Conservation (phyloP, 352 stramenopile species). For the Phytophthora podocarpi region DNA sequence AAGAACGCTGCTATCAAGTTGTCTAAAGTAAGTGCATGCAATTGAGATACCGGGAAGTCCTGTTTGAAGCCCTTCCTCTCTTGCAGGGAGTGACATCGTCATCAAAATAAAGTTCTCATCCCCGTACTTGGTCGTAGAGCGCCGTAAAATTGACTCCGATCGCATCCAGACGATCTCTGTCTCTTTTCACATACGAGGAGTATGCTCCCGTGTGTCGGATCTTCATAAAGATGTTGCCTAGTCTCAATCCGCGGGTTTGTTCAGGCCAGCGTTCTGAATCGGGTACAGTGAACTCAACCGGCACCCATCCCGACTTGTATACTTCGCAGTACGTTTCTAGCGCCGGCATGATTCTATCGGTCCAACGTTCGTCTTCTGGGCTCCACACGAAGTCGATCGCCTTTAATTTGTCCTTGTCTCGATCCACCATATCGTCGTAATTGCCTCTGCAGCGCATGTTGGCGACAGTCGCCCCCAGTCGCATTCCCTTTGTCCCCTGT, state of each 20-base stretch:
- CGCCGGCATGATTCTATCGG: conserved; percentile 48
- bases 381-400: conserved; percentile 60
- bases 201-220: conserved; percentile 51
- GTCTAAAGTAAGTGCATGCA: too few relatives aligned
- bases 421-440: conserved; percentile 43
- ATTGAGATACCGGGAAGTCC: too few relatives aligned
- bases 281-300: conserved; percentile 44
- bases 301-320: conserved; percentile 38
- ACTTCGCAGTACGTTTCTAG: conserved; percentile 40
- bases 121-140: conserved; percentile 11
- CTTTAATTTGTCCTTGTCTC: conserved; percentile 44
- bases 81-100: background rate
- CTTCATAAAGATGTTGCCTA: conserved; percentile 63
- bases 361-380: conserved; percentile 54
- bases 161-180: conserved; percentile 46
- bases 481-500: conserved; percentile 10
- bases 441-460: conserved; percentile 41
- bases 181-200: conserved; percentile 48
- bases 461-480: conserved; percentile 28
- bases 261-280: conserved; percentile 41
- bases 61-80: background rate
- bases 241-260: conserved; percentile 36
- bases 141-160: conserved; percentile 43
- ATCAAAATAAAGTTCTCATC: background rate
- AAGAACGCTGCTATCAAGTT: background rate